Evolutionary conservation across 2,329 filamentous ascomycete species (phyloP).

Genomic region (Plectosphaerella plurivora): DNA sequence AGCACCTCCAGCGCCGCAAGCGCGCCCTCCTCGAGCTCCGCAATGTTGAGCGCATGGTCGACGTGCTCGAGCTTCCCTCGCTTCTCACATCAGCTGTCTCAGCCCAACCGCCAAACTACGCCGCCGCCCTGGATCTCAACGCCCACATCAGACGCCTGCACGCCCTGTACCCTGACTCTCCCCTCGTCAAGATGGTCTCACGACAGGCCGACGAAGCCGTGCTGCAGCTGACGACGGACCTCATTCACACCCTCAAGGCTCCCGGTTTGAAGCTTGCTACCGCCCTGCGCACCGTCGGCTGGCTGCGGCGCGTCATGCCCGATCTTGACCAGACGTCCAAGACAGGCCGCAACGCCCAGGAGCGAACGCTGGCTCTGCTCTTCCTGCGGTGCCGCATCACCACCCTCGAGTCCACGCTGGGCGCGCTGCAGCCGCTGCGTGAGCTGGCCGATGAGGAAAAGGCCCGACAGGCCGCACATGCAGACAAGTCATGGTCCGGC

Average conservation of each 20-base stretch:
- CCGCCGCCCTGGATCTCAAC: slow-evolving; percentile 84
- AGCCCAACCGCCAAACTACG: slow-evolving; percentile 67
- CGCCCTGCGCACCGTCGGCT: slow-evolving; percentile 86
- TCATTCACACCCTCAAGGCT: slow-evolving; percentile 71
- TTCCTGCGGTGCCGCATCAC: slow-evolving; percentile 84
- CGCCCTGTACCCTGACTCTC: slow-evolving; percentile 74
- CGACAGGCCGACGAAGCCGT: slow-evolving; percentile 81
- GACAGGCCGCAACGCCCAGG: slow-evolving; percentile 22
- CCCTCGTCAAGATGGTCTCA: slow-evolving; percentile 68
- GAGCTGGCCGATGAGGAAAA: slow-evolving; percentile 88
- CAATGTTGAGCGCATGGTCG: slow-evolving; percentile 84
- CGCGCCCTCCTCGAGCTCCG: slow-evolving; percentile 76
- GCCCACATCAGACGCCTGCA: slow-evolving; percentile 88
- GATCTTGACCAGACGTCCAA: slow-evolving; percentile 48
- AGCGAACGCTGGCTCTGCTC: slow-evolving; percentile 73
- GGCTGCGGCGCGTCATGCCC: slow-evolving; percentile 81
- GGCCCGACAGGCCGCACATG: slow-evolving; percentile 19
- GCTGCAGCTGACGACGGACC: slow-evolving; percentile 79
- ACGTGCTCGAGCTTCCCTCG: slow-evolving; percentile 85
- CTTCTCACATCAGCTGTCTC: slow-evolving; percentile 77
- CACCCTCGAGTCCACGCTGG: slow-evolving; percentile 73
- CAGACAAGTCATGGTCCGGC: slow-evolving; percentile 49
- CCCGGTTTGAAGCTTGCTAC: slow-evolving; percentile 82
- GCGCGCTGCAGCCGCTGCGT: slow-evolving; percentile 77
- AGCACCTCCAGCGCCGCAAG: slow-evolving; percentile 68